Evolutionary conservation across 352 stramenopile genomes (phyloP).

Genomic region (Globisporangium ultimum): DNA sequence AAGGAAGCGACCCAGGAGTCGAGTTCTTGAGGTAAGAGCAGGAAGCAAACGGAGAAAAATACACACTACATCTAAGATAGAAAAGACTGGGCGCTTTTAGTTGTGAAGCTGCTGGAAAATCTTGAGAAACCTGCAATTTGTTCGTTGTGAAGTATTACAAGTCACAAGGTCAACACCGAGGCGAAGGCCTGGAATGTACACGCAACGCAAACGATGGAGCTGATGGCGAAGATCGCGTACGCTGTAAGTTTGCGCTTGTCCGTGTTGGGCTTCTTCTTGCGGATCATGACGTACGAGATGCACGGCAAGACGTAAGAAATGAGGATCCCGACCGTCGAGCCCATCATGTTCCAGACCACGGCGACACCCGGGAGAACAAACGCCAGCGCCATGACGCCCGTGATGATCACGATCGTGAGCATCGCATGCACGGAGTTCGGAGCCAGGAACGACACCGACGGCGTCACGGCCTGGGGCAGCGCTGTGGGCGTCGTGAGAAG

Average conservation of each 20-base stretch:
- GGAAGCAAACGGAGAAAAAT: no score
- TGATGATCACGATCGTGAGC: slow-evolving; percentile 70
- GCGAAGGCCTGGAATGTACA: slow-evolving; percentile 65
- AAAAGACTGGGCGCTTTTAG: no score
- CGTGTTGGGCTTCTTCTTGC: slow-evolving; percentile 58
- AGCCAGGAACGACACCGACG: slow-evolving; percentile 8
- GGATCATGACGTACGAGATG: slow-evolving; percentile 82
- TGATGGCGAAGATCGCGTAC: slow-evolving; percentile 76
- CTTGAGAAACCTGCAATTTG: no score
- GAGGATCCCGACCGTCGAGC: slow-evolving; percentile 79
- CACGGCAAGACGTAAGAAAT: slow-evolving; percentile 88
- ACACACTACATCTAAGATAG: no score
- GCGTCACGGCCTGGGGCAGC: slow-evolving; percentile 1
- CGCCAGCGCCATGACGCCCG: slow-evolving; percentile 58
- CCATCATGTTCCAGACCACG: slow-evolving; percentile 89
- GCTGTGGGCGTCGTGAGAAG: slow-evolving; percentile 24
- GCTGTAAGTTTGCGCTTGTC: slow-evolving; percentile 68
- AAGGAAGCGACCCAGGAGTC: not conserved
- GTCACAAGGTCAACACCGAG: no score
- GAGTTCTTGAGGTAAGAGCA: no score
- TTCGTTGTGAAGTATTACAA: no score
- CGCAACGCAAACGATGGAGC: slow-evolving; percentile 63
- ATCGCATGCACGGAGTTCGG: slow-evolving; percentile 44
- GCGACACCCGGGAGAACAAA: slow-evolving; percentile 72
- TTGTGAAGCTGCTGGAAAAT: no score